Evolutionary conservation across 352 stramenopile genomes (phyloP).

Genomic region (Ochromonadaceae sp.): DNA sequence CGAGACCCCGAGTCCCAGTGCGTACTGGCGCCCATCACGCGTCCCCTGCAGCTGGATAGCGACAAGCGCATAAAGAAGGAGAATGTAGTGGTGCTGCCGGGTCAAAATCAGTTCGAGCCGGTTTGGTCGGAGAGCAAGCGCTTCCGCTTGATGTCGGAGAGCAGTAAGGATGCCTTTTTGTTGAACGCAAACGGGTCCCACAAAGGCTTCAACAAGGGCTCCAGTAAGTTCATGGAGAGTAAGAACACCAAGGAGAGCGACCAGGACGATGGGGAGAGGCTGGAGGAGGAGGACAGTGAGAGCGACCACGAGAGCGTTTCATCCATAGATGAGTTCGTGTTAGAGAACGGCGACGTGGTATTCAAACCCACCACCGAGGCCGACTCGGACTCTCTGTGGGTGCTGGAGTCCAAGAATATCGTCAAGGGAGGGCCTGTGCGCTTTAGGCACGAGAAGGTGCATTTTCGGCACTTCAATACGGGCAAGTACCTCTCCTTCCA

Average conservation of each 20-base stretch:
- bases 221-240: neutral
- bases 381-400: conserved; percentile 20
- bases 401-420: conserved; percentile 16
- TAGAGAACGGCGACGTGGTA: conserved; percentile 1
- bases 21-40: conserved; percentile 9
- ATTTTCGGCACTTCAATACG: too few species aligned
- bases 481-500: too few species aligned
- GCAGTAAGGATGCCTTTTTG: too few species aligned
- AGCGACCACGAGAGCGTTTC: conserved; percentile 10
- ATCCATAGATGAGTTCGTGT: neutral
- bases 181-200: too few species aligned
- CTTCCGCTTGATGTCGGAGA: too few species aligned
- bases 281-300: neutral
- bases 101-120: neutral
- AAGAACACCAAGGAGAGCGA: neutral
- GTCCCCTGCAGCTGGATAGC: neutral
- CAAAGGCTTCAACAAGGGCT: too few species aligned
- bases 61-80: neutral
- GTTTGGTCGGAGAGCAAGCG: neutral
- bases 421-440: neutral
- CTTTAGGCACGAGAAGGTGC: too few species aligned
- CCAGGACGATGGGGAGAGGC: too few species aligned
- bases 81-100: conserved; percentile 1
- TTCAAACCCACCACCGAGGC: conserved; percentile 3
- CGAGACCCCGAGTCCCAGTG: conserved; percentile 21